Percentiles rank a stretch among this genome's conserved stretches.
These are phyloP conservation scores for Fusarium phyllophilum DNA, from an alignment of 2,329 filamentous ascomycete species.

Conservation along the genomic window DNA sequence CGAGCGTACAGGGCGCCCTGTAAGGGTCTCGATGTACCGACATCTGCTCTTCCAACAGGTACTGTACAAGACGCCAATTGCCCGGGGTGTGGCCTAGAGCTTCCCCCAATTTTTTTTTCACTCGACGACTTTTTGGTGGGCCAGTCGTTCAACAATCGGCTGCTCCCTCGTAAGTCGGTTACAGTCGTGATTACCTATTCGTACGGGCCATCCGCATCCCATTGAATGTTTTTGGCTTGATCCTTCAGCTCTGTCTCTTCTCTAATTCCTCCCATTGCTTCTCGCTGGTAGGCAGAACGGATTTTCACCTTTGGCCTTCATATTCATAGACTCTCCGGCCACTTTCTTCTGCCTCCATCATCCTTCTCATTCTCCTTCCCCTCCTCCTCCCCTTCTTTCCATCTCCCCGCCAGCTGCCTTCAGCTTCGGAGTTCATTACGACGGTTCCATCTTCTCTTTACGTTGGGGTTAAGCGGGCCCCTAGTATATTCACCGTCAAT, in stretches of 20 bases:
- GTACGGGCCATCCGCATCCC: conserved; percentile 35
- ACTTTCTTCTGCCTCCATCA: conserved; percentile 41
- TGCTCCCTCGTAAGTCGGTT: conserved; percentile 41
- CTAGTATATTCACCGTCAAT: conserved; percentile 39
- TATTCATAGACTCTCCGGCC: conserved; percentile 39
- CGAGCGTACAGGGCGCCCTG: conserved; percentile 20
- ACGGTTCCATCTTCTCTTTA: conserved; percentile 40
- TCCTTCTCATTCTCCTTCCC: conserved; percentile 24
- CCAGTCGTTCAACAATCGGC: conserved; percentile 51
- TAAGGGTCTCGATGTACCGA: conserved; percentile 36
- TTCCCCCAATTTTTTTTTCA: conserved; percentile 51
- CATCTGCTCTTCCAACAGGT: conserved; percentile 25
- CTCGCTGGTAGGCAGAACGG: conserved; percentile 44
- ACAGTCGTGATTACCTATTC: conserved; percentile 46
- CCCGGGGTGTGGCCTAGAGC: conserved; percentile 38
- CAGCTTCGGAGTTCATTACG: conserved; percentile 40
- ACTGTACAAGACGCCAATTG: conserved; percentile 22
- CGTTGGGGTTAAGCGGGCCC: conserved; percentile 44
- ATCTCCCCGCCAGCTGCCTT: conserved; percentile 42
- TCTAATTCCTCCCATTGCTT: conserved; percentile 41
- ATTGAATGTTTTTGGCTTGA: conserved; percentile 21
- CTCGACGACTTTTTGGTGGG: conserved; percentile 48
- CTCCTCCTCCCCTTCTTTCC: conserved; percentile 23
- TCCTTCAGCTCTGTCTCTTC: conserved; percentile 35
- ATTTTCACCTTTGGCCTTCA: conserved; percentile 37